Evolutionary conservation across 768 basidiomycete genomes (phyloP).

Genomic region (Pleurotus eryngii): DNA sequence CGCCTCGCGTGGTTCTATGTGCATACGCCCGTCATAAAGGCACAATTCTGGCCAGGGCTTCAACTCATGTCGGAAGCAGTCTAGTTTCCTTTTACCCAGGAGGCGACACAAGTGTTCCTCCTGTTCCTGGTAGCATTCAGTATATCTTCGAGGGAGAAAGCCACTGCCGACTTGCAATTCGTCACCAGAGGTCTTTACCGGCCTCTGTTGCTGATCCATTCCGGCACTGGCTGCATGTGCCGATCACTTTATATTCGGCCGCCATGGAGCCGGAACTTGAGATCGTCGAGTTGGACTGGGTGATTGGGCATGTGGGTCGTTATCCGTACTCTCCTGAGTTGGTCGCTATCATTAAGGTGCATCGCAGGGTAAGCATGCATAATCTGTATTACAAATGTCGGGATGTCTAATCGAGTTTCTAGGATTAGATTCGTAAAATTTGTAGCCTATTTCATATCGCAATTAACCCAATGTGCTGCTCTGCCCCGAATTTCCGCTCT

Average conservation of each 20-base stretch:
- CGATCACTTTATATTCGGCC: slow-evolving; percentile 16
- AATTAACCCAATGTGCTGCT: no score
- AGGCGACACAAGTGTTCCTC: slow-evolving; percentile 3
- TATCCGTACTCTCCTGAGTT: not conserved
- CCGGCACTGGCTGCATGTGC: slow-evolving; percentile 16
- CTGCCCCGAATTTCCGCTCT: no score
- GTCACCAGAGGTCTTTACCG: slow-evolving; percentile 8
- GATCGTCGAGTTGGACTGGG: slow-evolving; percentile 14
- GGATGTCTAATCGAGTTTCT: no score
- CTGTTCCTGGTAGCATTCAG: slow-evolving; percentile 18
- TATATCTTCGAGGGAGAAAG: slow-evolving; percentile 11
- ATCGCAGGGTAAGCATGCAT: no score
- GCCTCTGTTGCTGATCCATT: slow-evolving; percentile 15
- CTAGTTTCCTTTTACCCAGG: slow-evolving; percentile 7
- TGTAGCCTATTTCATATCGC: no score
- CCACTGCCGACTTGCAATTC: slow-evolving; percentile 10
- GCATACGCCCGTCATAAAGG: no score
- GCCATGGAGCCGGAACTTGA: slow-evolving; percentile 11
- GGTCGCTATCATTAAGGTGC: no score
- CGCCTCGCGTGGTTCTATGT: no score
- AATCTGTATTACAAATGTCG: no score
- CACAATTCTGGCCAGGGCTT: no score
- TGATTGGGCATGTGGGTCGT: slow-evolving; percentile 19
- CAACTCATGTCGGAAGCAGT: no score
- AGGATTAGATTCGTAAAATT: no score